Base-by-base conservation (phyloP, 768 basidiomycete species). In the Mycena belliarum region DNA sequence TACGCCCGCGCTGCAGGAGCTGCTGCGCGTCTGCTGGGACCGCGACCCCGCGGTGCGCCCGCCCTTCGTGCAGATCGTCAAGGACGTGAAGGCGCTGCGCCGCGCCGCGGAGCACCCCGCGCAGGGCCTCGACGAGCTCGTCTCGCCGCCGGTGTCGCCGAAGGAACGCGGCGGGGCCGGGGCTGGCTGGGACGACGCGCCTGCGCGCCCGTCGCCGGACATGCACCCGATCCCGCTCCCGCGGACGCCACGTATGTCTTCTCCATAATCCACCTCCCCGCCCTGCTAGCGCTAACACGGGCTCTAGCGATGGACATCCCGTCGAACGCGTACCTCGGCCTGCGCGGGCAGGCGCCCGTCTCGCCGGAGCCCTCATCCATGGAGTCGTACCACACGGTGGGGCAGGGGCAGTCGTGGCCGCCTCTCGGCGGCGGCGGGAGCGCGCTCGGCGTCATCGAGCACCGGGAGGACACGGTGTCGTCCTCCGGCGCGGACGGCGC, bases 1-100 rank as follows among this genome's bases (percentile, higher is more conserved):
- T 41, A 69, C 68, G 10, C 65, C 74, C 1, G 68, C 67, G 0
- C 68, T 78, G 41, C 72, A 74, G 60, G 70, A 76, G 8, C 71
- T 88, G 42, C 71, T 92, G 21, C 69, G 72, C 11, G 42, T 64
- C 4, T 87, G 85, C 63, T 92, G 89, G 89, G 70, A 76, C 42
- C 71, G 69, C 2, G 75, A 83, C 45, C 82, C 87, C 0, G 57
- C 67, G 6, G 54, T 63, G 16, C 79, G 89, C 0, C 83, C 84
- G 7, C 63, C 76, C 0, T 91, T 91, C 65, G 66, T 73, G 14
- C 63, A 71, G 25, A 73, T 88, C 26, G 79, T 80, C 2, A 61
- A 66, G 10, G 76, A 75, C 18, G 63, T 88, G 52, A 76, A 79
- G 64, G 69, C 66, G 33, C 65, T 85, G 35, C 76, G 81, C 46